phyloP scores from a whole-genome alignment of 257 asterid species.

The Solanum peruvianum region DNA sequence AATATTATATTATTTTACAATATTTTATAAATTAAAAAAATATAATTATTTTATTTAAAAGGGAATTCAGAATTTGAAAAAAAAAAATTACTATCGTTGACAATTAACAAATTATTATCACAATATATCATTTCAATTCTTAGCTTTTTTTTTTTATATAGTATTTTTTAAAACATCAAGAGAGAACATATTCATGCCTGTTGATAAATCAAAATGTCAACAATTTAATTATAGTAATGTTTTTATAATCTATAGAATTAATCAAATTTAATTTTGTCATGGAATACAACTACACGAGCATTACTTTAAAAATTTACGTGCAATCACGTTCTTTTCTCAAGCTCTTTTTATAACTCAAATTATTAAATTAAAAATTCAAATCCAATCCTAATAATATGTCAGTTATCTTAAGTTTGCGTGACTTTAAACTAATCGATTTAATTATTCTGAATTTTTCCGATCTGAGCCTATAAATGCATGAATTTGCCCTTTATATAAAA shows the following conservation, averaged over 20 bases:
- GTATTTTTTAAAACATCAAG: background rate
- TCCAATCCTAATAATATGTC: background rate
- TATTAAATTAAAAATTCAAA: background rate
- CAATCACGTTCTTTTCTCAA: background rate
- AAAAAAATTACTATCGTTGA: too few species aligned
- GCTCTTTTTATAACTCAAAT: background rate
- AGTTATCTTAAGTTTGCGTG: background rate
- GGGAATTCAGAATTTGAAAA: accelerated
- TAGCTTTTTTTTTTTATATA: background rate
- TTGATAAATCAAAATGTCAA: background rate
- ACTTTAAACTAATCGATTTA: background rate
- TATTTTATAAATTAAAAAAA: too few species aligned
- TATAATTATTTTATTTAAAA: background rate
- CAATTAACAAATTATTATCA: background rate
- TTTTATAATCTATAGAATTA: background rate
- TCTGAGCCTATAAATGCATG: background rate
- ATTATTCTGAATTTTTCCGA: background rate
- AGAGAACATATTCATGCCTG: background rate
- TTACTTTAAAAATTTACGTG: background rate
- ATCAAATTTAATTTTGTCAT: background rate
- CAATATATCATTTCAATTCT: background rate
- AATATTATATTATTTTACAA: background rate
- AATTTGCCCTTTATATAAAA: too few species aligned
- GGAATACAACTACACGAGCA: background rate
- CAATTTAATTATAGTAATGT: background rate